Evolutionary conservation across 2,329 filamentous ascomycete genomes (phyloP).

Genomic region (Coniochaeta pulveracea): DNA sequence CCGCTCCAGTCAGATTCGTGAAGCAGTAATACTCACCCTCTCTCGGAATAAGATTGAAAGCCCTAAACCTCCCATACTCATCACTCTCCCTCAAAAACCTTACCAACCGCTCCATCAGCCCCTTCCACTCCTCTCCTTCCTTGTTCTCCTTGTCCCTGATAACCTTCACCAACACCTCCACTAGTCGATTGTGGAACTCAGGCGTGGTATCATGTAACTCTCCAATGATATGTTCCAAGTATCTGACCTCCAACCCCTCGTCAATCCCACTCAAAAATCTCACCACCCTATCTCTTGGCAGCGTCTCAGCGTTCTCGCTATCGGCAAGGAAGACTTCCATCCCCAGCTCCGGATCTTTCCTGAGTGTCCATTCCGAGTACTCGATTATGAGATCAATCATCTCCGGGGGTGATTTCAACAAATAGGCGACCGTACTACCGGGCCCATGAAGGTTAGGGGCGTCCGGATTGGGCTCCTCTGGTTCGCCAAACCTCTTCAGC

Average conservation of each 20-base stretch:
- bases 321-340: conserved; percentile 94
- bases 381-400: conserved; percentile 86
- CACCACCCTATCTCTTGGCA: conserved; percentile 68
- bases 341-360: conserved; percentile 57
- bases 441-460: conserved; percentile 62
- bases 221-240: conserved; percentile 82
- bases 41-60: conserved; percentile 65
- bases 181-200: conserved; percentile 76
- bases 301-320: conserved; percentile 84
- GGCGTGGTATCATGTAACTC: conserved; percentile 78
- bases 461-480: conserved; percentile 35
- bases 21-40: conserved; percentile 49
- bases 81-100: conserved; percentile 64
- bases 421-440: conserved; percentile 71
- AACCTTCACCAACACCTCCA: conserved; percentile 57
- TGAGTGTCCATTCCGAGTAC: conserved; percentile 80
- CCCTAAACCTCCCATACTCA: conserved; percentile 70
- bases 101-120: conserved; percentile 56
- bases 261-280: conserved; percentile 64
- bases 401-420: conserved; percentile 80
- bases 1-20: no score
- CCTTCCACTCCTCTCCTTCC: conserved; percentile 37
- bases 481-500: conserved; percentile 67
- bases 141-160: conserved; percentile 25
- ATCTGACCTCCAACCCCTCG: conserved; percentile 59